A percentile compares a stretch with the other conserved stretches of the same genome.
These are phyloP conservation scores for Fusarium agapanthi DNA, from an alignment of 2,329 filamentous ascomycete species.

Conservation along the genomic window DNA sequence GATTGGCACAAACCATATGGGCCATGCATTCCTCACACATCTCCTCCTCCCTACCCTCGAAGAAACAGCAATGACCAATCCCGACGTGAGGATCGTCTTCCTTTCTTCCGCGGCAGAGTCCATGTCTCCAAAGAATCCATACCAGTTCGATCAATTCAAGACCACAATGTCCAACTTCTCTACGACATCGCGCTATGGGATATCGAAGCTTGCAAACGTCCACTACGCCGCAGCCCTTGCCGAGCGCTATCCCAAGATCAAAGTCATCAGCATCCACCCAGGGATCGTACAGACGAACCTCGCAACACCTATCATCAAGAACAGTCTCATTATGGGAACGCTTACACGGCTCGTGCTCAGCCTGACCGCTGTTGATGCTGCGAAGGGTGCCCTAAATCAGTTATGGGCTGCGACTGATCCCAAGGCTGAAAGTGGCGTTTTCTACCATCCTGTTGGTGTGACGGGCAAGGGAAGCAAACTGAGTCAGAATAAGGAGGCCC, in stretches of 20 bases:
- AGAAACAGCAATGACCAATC: neutral
- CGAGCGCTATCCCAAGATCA: neutral
- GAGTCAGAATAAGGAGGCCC: neutral
- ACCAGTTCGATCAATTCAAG: constrained; percentile 8
- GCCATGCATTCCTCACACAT: neutral
- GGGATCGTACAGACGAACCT: neutral
- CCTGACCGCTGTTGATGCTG: neutral
- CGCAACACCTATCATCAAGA: neutral
- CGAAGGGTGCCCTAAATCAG: neutral
- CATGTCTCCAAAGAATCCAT: neutral
- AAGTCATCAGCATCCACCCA: neutral
- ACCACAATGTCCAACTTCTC: neutral
- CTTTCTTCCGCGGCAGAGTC: neutral
- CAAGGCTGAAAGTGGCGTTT: neutral
- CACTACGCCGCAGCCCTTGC: constrained; percentile 5
- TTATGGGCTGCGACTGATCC: neutral
- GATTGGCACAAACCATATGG: constrained; percentile 3
- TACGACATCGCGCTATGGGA: neutral
- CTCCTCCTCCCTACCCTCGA: neutral
- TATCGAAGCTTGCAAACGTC: constrained; percentile 5
- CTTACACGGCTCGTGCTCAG: neutral
- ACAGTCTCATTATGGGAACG: neutral
- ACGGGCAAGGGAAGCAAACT: constrained; percentile 3
- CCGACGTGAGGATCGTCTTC: neutral
- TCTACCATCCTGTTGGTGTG: constrained; percentile 6